phyloP scores from a whole-genome alignment of 2,329 filamentous ascomycete genomes.

The Tolypocladium sp. region DNA sequence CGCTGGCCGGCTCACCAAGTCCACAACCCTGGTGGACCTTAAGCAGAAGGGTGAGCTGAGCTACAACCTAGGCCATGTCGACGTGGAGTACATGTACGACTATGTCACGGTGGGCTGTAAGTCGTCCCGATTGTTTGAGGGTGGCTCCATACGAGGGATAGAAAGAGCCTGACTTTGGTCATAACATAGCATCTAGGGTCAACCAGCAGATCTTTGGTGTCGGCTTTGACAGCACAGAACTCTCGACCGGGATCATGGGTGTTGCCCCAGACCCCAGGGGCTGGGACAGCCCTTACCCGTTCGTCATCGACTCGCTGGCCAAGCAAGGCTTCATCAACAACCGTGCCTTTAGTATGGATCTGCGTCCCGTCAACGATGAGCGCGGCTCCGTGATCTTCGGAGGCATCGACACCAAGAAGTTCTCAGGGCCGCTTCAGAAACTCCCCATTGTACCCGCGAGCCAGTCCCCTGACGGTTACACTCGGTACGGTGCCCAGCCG shows the following conservation, averaged over 20 bases:
- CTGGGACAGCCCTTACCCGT: conserved; percentile 15
- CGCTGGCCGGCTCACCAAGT: conserved; percentile 6
- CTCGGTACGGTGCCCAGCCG: conserved; percentile 8
- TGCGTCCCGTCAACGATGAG: conserved; percentile 8
- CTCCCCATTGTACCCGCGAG: conserved; percentile 38
- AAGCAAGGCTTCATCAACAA: conserved; percentile 15
- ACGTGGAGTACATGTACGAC: conserved; percentile 10
- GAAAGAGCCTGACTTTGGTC: too few relatives aligned
- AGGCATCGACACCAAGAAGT: conserved; percentile 43
- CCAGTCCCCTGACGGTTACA: conserved; percentile 12
- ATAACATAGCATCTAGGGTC: conserved; percentile 4
- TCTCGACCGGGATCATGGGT: conserved; percentile 16
- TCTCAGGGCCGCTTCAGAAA: conserved; percentile 36
- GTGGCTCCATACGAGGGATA: too few relatives aligned
- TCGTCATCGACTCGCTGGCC: conserved; percentile 14
- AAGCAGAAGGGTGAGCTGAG: neutral
- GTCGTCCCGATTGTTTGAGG: too few relatives aligned
- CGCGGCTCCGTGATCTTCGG: conserved; percentile 32
- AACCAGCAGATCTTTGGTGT: conserved; percentile 13
- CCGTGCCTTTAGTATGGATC: conserved; percentile 15
- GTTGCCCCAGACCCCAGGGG: conserved; percentile 11
- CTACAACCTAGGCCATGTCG: conserved; percentile 7
- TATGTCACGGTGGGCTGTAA: conserved; percentile 12
- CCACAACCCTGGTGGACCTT: conserved; percentile 3
- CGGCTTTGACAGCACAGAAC: conserved; percentile 10